Evolutionary conservation across 257 asterid genomes (phyloP), one percentile per base, ranked within the genome.

Genomic region (Salvia miltiorrhiza): DNA sequence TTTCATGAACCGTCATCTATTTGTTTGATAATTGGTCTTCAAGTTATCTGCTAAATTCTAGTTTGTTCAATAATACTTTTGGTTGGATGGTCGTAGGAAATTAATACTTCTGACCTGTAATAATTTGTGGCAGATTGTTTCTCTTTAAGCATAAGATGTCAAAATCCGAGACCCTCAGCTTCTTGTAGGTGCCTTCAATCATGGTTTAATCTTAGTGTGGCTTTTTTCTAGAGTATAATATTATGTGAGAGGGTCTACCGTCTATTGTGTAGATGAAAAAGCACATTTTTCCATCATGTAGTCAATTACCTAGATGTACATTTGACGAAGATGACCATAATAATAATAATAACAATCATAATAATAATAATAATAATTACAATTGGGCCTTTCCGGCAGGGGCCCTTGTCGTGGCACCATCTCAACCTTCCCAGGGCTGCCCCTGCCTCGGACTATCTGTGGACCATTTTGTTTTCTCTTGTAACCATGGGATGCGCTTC

Each of bases 1-100:
- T 71, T n/a, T 73, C 7, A 59, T 60, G 49, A 65, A 28, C 26
- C 35, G 30, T 32, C 52, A 33, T 63, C 62, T 67, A 7, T 9
- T 16, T 70, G 28, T 35, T 44, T 32, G 54, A 11, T 60, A 63
- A 40, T 63, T 14, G 6, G 24, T 30, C 56, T 48, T 20, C 16
- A 24, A 19, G 47, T 13, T 56, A 12, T 58, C 37, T 9, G 14
- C 37, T 24, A 43, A 9, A 69, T 68, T n/a, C 60, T 35, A 28
- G 64, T 35, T 44, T 59, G 53, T 32, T 45, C 7, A 41, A 30
- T 57, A 39, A 32, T 50, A 37, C 63, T 71, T 24, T 12, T 35
- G 14, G 44, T 8, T 58, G 39, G 30, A 20, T 50, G 8, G 4
- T 20, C 12, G 16, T 69, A 37, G 33, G 12, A 54, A 14, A 44